Evolutionary conservation across 768 basidiomycete genomes (phyloP).

Genomic region (Psilocybe subaeruginosa): DNA sequence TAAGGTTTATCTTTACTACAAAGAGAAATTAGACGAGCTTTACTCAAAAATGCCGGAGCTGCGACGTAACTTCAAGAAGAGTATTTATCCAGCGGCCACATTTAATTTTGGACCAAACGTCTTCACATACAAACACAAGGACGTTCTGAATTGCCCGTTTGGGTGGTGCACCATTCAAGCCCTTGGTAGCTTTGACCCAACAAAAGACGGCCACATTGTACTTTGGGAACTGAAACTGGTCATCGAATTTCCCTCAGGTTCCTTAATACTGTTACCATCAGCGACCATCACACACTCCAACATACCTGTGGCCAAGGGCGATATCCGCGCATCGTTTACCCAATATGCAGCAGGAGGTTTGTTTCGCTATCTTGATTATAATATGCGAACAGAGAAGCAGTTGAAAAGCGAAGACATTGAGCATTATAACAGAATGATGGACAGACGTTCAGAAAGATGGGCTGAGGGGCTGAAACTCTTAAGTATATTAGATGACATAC

Average conservation of each 20-base stretch:
- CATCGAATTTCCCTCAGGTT: slow-evolving; percentile 13
- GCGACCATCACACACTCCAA: slow-evolving; percentile 15
- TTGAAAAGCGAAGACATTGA: too few species aligned
- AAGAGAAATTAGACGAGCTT: too few species aligned
- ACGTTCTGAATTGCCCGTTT: background rate
- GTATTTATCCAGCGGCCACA: too few species aligned
- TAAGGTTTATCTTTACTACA: too few species aligned
- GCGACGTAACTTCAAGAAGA: too few species aligned
- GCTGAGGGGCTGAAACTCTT: too few species aligned
- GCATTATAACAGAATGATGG: too few species aligned
- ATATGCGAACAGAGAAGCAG: too few species aligned
- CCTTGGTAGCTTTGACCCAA: background rate
- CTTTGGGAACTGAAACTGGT: background rate
- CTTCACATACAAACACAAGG: background rate
- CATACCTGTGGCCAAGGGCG: background rate
- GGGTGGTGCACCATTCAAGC: slow-evolving; percentile 1
- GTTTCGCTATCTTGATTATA: slow-evolving; percentile 10
- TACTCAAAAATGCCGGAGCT: too few species aligned
- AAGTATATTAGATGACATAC: too few species aligned
- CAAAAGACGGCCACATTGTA: slow-evolving; percentile 2
- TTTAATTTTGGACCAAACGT: too few species aligned
- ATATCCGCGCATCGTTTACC: slow-evolving; percentile 2
- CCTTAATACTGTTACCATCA: slow-evolving; percentile 9
- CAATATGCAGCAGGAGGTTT: slow-evolving; percentile 13
- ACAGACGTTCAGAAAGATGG: too few species aligned